phyloP scores from a whole-genome alignment of 1,284 basidiomycete genomes.

The Afroboletus lepidellus region DNA sequence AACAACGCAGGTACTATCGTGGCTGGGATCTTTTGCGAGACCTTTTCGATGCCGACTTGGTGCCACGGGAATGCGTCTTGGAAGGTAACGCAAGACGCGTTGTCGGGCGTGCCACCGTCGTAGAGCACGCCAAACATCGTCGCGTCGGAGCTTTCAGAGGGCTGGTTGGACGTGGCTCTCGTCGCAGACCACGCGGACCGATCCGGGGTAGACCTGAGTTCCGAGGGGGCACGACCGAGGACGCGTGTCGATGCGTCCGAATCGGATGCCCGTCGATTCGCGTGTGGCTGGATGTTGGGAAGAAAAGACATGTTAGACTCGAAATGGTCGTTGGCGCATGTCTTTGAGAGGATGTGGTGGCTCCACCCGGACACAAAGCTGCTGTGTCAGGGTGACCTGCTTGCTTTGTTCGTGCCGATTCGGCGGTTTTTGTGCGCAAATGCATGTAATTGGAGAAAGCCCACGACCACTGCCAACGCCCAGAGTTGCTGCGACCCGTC shows the following conservation, averaged over 20 bases:
- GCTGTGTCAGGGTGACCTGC: neutral
- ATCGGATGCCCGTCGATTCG: neutral
- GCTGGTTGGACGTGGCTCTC: neutral
- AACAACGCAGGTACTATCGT: slow-evolving; percentile 19
- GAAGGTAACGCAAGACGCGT: slow-evolving; percentile 16
- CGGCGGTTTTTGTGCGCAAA: neutral
- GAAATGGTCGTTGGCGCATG: slow-evolving; percentile 3
- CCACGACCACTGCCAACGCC: no score
- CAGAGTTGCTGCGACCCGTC: no score
- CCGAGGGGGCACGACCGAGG: neutral
- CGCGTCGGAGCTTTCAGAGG: slow-evolving; percentile 5
- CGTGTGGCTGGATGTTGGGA: neutral
- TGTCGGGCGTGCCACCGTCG: slow-evolving; percentile 8
- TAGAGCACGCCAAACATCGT: neutral
- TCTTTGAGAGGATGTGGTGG: slow-evolving; percentile 2
- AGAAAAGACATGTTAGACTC: slow-evolving; percentile 11
- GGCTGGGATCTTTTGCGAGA: slow-evolving; percentile 13
- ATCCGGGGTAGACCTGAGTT: neutral
- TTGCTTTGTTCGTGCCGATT: slow-evolving; percentile 14
- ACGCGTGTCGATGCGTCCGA: neutral
- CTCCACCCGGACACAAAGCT: slow-evolving; percentile 18
- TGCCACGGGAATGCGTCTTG: slow-evolving; percentile 10
- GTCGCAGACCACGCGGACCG: neutral
- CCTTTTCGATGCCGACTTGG: neutral
- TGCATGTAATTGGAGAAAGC: neutral